phyloP scores from a whole-genome alignment of 345 rosid species.

The Triadica sebifera region DNA sequence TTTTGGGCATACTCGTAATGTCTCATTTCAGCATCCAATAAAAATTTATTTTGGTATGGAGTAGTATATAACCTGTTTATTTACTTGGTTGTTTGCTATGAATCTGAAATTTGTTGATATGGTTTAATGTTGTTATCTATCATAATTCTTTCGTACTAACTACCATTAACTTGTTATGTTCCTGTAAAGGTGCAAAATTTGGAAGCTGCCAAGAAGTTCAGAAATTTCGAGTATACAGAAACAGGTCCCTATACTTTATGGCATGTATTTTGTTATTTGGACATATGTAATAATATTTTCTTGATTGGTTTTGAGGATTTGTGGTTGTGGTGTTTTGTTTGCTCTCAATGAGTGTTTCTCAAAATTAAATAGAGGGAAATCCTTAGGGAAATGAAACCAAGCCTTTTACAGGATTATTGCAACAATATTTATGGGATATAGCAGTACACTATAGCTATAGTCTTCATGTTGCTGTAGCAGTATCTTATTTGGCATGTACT shows the following conservation, averaged over 20 bases:
- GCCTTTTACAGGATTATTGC: background rate
- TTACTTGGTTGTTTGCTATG: slow-evolving; percentile 6
- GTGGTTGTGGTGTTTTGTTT: background rate
- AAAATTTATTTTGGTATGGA: slow-evolving; percentile 85
- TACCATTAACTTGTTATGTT: slow-evolving; percentile 1
- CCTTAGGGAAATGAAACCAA: background rate
- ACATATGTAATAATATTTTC: background rate
- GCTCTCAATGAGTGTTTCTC: background rate
- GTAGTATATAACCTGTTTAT: background rate
- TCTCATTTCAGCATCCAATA: slow-evolving; percentile 93
- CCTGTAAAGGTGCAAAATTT: slow-evolving; percentile 70
- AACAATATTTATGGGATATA: background rate
- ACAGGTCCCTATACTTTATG: slow-evolving; percentile 48
- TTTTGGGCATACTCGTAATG: slow-evolving; percentile 71
- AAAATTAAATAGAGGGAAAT: background rate
- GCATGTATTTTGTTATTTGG: background rate
- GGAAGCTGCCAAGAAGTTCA: slow-evolving; percentile 88
- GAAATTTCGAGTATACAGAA: slow-evolving; percentile 74
- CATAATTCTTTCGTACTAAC: slow-evolving; percentile 3
- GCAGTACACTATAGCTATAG: background rate
- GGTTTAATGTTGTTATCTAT: slow-evolving; percentile 4
- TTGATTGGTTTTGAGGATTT: slow-evolving; percentile 1
- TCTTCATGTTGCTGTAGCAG: background rate
- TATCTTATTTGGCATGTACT: background rate
- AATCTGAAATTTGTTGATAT: background rate